phyloP scores from a whole-genome alignment of 176 grass and related monocot species.

The Eragrostis curvula region DNA sequence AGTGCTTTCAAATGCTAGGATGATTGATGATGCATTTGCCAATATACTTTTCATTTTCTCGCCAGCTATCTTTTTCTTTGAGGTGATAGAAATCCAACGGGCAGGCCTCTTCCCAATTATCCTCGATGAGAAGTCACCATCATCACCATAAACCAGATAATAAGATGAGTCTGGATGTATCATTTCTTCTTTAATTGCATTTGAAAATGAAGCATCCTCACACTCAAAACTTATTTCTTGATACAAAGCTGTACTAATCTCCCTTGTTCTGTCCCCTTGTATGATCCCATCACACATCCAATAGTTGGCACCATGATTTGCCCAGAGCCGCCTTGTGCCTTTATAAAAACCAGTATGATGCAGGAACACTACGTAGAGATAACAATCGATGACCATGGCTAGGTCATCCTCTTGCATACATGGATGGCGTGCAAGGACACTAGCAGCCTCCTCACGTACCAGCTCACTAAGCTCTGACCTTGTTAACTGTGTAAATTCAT shows the following conservation, averaged over 20 bases:
- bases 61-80: not conserved
- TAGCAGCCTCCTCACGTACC: not conserved
- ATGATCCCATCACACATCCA: conserved; percentile 32
- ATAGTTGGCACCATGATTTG: not conserved
- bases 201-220: not conserved
- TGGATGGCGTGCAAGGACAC: not conserved
- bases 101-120: not conserved
- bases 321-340: not conserved
- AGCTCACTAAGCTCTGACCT: not conserved
- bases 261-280: not conserved
- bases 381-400: not conserved
- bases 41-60: not conserved
- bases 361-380: not conserved
- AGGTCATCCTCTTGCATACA: not conserved
- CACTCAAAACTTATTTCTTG: not conserved
- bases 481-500: not conserved
- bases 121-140: no score
- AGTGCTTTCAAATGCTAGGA: not conserved
- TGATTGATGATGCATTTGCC: not conserved
- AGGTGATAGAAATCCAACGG: conserved; percentile 21
- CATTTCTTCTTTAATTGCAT: not conserved
- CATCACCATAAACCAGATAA: not conserved
- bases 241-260: not conserved
- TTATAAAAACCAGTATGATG: not conserved
- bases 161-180: not conserved